These are phyloP conservation scores for Mycena albidolilacea DNA, from an alignment of 768 basidiomycete species.

Conservation along the genomic window DNA sequence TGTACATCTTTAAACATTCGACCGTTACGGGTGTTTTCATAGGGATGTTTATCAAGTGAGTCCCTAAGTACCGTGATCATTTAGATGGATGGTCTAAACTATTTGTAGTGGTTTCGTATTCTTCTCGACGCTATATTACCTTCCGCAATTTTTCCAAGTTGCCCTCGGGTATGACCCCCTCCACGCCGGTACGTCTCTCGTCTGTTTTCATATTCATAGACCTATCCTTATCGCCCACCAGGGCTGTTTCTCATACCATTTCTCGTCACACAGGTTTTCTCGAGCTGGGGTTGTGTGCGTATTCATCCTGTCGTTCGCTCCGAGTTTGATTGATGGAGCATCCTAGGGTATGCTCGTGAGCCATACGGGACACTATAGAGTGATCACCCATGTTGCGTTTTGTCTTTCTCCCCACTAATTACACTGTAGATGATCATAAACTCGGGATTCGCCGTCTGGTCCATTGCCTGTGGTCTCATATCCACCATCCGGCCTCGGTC, in stretches of 20 bases:
- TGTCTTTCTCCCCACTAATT: background rate
- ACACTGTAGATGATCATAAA: slow-evolving; percentile 67
- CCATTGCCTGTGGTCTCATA: slow-evolving; percentile 78
- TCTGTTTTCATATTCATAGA: background rate
- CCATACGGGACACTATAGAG: slow-evolving; percentile 75
- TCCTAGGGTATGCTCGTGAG: slow-evolving; percentile 74
- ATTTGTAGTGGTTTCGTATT: slow-evolving; percentile 68
- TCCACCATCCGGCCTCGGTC: slow-evolving; percentile 71
- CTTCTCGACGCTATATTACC: slow-evolving; percentile 77
- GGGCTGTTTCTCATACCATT: slow-evolving; percentile 80
- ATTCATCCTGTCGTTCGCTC: background rate
- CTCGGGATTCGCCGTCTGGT: slow-evolving; percentile 77
- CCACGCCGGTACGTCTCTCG: slow-evolving; percentile 50
- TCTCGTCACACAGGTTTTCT: slow-evolving; percentile 73
- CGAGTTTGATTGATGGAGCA: background rate
- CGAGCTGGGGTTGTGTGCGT: slow-evolving; percentile 69
- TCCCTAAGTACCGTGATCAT: background rate
- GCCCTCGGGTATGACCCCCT: slow-evolving; percentile 78
- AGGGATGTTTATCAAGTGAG: slow-evolving; percentile 78
- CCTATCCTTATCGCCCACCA: background rate
- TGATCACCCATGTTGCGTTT: slow-evolving; percentile 39
- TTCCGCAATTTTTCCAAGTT: slow-evolving; percentile 85
- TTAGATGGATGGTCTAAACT: too few relatives aligned
- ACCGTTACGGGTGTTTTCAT: slow-evolving; percentile 81
- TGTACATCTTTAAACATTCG: slow-evolving; percentile 78